These are phyloP conservation scores for Barnettozyma californica DNA, from an alignment of 805 yeast species.

Conservation along the genomic window DNA sequence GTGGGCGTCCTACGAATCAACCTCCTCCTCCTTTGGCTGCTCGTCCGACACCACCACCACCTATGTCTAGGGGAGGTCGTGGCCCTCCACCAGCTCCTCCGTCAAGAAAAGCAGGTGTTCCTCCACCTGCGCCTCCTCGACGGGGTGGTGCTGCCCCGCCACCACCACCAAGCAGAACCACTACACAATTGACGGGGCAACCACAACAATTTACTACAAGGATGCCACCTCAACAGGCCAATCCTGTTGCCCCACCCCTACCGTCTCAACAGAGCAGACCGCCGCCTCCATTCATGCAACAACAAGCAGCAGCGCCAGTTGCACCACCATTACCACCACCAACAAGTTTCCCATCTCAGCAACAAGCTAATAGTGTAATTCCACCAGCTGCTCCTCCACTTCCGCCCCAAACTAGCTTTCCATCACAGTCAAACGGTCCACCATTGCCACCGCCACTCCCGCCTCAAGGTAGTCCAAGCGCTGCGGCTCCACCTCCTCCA, in stretches of 20 bases:
- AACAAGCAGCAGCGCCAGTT: conserved; percentile 8
- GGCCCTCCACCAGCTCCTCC: conserved; percentile 24
- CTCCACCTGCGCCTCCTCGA: conserved; percentile 24
- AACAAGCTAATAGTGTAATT: neutral
- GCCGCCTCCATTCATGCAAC: conserved; percentile 12
- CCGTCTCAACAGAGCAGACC: conserved; percentile 18
- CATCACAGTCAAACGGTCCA: conserved; percentile 3
- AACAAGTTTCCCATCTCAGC: neutral
- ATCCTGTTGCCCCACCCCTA: conserved; percentile 8
- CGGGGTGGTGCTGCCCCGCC: conserved; percentile 18
- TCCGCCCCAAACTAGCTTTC: conserved; percentile 10
- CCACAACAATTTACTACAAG: conserved; percentile 20
- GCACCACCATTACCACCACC: conserved; percentile 18
- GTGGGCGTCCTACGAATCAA: conserved; percentile 15
- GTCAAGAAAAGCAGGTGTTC: conserved; percentile 16
- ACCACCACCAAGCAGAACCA: conserved; percentile 16
- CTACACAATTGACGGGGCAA: conserved; percentile 11
- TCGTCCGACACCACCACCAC: conserved; percentile 18
- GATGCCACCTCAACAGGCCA: conserved; percentile 19
- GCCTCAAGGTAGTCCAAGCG: conserved; percentile 7
- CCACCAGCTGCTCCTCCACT: neutral
- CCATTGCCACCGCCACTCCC: conserved; percentile 13
- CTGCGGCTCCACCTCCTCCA: conserved; percentile 23
- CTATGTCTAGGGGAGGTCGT: conserved; percentile 27
- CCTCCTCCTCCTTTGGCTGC: conserved; percentile 8